Evolutionary conservation across 2,329 filamentous ascomycete species (phyloP), one percentile per base, ranked within the genome.

Genomic region (Alternaria sp.): DNA sequence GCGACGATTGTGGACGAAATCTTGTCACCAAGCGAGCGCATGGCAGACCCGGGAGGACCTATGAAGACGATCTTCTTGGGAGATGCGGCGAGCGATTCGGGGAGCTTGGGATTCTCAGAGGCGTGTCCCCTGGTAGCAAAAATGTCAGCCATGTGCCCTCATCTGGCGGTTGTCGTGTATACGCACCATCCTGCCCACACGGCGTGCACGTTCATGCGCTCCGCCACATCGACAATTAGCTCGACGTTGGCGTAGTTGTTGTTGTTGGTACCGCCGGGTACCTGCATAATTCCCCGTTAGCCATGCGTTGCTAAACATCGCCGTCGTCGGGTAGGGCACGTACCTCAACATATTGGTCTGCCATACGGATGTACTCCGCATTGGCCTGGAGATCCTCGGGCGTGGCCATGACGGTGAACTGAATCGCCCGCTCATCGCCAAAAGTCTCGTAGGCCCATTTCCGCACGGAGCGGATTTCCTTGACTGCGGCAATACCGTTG

Each of bases 381-480:
- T 99, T 99, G 78, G 95, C 95, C 78, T 90, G 88, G 77, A 99
- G 81, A 89, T 99, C 95, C 82, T 99, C 95, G 49, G 95, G 95
- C 37, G 95, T 99, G 71, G 95, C 95, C 95, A 99, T 99, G 78
- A 99, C 95, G 64, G 95, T 99, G 83, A 99, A 99, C 78, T 98
- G 93, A 77, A 99, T 97, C 72, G 94, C 95, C 75, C 91, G 88
- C 84, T 99, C 95, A 81, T 99, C 93, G 82, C 95, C 94, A 78
- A 99, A 99, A 7, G 92, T 96, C 83, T 99, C 95, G 88, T 99
- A 99, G 62, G 95, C 95, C 95, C 95, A 99, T 93, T 98, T 99
- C 80, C 95, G 91, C 76, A 99, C 94, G 60, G 94, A 98, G 80
- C 95, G 89, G 78, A 99, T 99, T 82, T 99, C 95, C 82, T 99